Evolutionary conservation across 2,329 filamentous ascomycete species (phyloP).

Genomic region (Macrophomina tecta): DNA sequence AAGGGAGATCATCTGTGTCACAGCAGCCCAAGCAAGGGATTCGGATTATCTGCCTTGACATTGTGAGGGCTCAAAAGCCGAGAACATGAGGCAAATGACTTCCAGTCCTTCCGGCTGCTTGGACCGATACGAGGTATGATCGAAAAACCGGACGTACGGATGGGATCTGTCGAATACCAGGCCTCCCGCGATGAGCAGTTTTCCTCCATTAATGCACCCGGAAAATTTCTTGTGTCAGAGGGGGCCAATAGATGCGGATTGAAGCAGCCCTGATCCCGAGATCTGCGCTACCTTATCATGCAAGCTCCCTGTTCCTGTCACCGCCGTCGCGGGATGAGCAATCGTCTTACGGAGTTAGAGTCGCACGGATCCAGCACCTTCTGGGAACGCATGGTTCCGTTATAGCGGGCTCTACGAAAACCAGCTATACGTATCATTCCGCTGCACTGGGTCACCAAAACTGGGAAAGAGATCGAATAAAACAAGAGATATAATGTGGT

Average conservation of each 20-base stretch:
- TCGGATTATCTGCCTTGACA: not conserved
- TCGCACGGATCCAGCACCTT: not conserved
- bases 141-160: not conserved
- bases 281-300: conserved; percentile 13
- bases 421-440: not conserved
- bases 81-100: not conserved
- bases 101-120: not conserved
- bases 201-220: not conserved
- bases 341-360: not conserved
- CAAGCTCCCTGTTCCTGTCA: conserved; percentile 22
- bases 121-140: conserved; percentile 1
- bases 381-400: not conserved
- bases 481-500: not conserved
- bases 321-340: conserved; percentile 7
- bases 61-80: not conserved
- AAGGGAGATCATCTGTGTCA: conserved; percentile 5
- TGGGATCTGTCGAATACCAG: not conserved
- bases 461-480: not conserved
- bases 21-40: conserved; percentile 10
- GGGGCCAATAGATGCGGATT: not conserved
- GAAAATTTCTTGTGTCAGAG: not conserved
- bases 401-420: not conserved
- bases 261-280: not conserved
- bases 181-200: not conserved
- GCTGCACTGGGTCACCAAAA: not conserved